These are phyloP conservation scores for Chlorella sp. DNA, from an alignment of 139 green algal species.

Conservation along the genomic window DNA sequence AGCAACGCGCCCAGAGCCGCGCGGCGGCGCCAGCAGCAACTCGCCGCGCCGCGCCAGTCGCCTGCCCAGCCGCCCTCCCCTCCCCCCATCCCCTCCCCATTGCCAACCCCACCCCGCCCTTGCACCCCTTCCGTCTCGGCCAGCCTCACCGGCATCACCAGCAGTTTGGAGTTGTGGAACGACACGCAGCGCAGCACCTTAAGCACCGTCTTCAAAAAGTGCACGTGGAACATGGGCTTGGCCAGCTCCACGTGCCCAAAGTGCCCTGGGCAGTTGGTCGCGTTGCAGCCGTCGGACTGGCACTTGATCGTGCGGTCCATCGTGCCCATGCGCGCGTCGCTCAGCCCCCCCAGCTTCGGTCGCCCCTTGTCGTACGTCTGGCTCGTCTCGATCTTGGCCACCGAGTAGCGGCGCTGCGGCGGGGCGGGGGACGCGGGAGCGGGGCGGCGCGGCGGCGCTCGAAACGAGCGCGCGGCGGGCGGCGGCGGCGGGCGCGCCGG, in stretches of 20 bases:
- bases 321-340: constrained; percentile 91
- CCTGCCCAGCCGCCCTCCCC: no score
- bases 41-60: no score
- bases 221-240: constrained; percentile 94
- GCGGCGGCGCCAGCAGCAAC: no score
- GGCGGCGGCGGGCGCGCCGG: no score
- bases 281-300: constrained; percentile 72
- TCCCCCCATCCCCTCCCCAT: no score
- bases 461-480: background rate
- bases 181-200: constrained; percentile 94
- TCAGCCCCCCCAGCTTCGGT: constrained; percentile 87
- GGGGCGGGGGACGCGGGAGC: background rate
- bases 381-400: constrained; percentile 79
- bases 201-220: constrained; percentile 96
- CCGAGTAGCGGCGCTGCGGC: constrained; percentile 85
- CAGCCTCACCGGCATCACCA: constrained; percentile 80
- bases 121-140: background rate
- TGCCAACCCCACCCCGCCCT: background rate
- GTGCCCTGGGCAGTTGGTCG: constrained; percentile 93
- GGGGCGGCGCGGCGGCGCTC: background rate
- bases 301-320: constrained; percentile 87
- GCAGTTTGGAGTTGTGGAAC: constrained; percentile 88
- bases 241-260: constrained; percentile 98
- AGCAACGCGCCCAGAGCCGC: no score
- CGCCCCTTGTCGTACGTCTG: constrained; percentile 93